These are phyloP conservation scores for Elsinoe fawcettii DNA, from an alignment of 2,329 filamentous ascomycete genomes.

Conservation along the genomic window DNA sequence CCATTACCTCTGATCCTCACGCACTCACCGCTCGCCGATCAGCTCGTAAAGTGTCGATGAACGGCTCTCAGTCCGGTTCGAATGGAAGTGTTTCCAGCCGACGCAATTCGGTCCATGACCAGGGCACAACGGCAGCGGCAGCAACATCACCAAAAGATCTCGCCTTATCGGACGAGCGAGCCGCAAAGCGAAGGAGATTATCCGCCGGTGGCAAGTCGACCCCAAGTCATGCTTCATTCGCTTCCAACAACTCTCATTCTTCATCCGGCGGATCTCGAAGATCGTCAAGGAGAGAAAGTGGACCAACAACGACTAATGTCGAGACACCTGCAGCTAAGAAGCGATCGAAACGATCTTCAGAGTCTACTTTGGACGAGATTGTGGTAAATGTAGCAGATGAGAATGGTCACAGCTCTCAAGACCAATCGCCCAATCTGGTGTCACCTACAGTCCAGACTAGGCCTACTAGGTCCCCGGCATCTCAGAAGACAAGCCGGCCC, in stretches of 20 bases:
- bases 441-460: neutral
- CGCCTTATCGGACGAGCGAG: constrained; percentile 14
- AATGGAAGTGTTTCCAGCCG: constrained; percentile 14
- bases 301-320: constrained; percentile 14
- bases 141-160: neutral
- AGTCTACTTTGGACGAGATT: constrained; percentile 14
- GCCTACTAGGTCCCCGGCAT: neutral
- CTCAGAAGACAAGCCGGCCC: neutral
- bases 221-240: constrained; percentile 8
- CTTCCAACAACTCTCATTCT: constrained; percentile 15
- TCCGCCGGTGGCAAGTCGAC: constrained; percentile 18
- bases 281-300: constrained; percentile 17
- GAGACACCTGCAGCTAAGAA: constrained; percentile 14
- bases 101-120: constrained; percentile 10
- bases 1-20: neutral
- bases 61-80: constrained; percentile 18
- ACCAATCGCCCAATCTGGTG: neutral
- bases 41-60: constrained; percentile 22
- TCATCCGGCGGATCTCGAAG: constrained; percentile 16
- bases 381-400: constrained; percentile 8
- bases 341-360: constrained; percentile 16
- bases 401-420: neutral
- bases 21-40: constrained; percentile 12
- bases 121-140: neutral
- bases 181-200: constrained; percentile 17